Base-by-base conservation (phyloP, 192 early-diverging fungal genomes). In the Phycomyces nitens region DNA sequence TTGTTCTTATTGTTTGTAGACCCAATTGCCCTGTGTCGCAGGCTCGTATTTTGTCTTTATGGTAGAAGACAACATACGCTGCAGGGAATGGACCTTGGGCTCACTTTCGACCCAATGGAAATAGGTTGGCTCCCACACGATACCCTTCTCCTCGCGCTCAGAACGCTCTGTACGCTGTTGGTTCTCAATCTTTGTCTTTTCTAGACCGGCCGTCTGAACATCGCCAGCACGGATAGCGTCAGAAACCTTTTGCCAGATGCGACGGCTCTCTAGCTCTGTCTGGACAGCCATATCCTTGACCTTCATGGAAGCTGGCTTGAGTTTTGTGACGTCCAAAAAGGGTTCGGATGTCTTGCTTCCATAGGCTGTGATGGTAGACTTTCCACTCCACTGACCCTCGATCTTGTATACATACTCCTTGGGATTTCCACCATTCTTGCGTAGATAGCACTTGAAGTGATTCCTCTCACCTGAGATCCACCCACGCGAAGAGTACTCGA, bases 391-490 rank as follows among this genome's bases (percentile, higher is more conserved):
- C 55, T 82, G 79, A 50, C 89, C 89, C 47, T 73, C 71, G 6
- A 73, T 66, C 50, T 73, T 73, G 51, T 66, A 68, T 12, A 73
- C 52, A 40, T 73, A 73, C 27, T 73, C 71, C 29, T 73, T 73
- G 14, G 60, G 21, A 21, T 44, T 64, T 24, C 69, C 69, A 41
- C 62, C 47, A 7, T 68, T 71, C 21, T 66, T 62, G 10, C 68
- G 68, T 9, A 73, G 58, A 51, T 73, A 76, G 50, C 83, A 87
- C 53, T 85, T 86, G 71, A 91, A 91, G 62, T 82, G 82, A 68
- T 91, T 85, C 66, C 89, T 85, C 47, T 87, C 86, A 60, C 90
- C 90, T 12, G 87, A 87, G 62, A 90, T 77, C 83, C 87, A 91
- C 21, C 87, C 84, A 60, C 83, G 86, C 42, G 86, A 82, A 58